Conservation (phyloP, 768 basidiomycete genomes). For the Mrakia gelida region DNA sequence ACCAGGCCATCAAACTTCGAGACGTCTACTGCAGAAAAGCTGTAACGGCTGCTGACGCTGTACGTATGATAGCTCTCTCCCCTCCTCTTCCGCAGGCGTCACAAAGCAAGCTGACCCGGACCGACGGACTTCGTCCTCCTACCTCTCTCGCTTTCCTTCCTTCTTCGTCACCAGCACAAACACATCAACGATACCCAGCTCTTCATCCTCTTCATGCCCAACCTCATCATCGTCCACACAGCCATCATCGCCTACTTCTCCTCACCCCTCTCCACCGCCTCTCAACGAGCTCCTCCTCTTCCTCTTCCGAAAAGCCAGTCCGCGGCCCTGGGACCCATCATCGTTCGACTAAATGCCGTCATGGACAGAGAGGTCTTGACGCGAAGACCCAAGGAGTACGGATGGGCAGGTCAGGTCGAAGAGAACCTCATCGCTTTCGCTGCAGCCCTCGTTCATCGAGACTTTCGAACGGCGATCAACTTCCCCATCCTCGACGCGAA, state of each 20-base stretch:
- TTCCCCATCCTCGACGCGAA: not conserved
- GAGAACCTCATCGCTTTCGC: not conserved
- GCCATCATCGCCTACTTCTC: not conserved
- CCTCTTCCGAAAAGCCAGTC: not conserved
- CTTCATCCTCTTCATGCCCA: not conserved
- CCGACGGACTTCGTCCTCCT: no score
- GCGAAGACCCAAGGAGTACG: not conserved
- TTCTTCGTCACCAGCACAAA: no score
- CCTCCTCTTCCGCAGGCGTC: no score
- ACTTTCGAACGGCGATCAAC: not conserved
- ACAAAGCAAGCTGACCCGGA: no score
- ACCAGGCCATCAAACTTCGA: not conserved
- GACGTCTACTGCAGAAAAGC: not conserved
- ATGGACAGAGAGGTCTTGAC: not conserved
- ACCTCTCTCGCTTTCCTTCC: no score
- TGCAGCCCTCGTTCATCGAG: not conserved
- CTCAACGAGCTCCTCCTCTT: not conserved
- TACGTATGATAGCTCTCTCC: no score
- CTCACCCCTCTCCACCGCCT: not conserved
- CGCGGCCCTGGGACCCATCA: not conserved
- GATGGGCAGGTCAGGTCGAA: not conserved
- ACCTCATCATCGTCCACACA: not conserved
- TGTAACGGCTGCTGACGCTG: not conserved
- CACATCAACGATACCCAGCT: not conserved
- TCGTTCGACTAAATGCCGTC: not conserved